Conservation (phyloP, 1,284 basidiomycete species). For the Singerocomus inundabilis region DNA sequence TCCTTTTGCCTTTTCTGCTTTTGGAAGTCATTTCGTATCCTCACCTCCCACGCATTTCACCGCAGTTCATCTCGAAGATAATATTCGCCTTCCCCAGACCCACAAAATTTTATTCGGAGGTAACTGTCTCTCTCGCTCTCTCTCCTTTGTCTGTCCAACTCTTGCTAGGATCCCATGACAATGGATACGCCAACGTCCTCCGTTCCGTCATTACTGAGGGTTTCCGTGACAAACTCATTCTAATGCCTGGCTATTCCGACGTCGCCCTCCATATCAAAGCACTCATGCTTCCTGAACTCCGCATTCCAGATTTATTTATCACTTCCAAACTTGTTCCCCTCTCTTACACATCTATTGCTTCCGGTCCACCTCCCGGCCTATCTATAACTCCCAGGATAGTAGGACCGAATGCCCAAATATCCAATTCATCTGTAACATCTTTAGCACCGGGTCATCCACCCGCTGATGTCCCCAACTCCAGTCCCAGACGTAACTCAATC, state of each 20-base stretch:
- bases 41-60: slow-evolving; percentile 12
- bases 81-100: slow-evolving; percentile 59
- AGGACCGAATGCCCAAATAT: slow-evolving; percentile 8
- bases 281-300: slow-evolving; percentile 53
- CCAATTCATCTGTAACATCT: slow-evolving; percentile 18
- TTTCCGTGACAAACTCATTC: slow-evolving; percentile 60
- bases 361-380: slow-evolving; percentile 29
- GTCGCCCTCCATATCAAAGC: slow-evolving; percentile 58
- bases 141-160: slow-evolving; percentile 7
- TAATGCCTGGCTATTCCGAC: slow-evolving; percentile 62
- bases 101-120: slow-evolving; percentile 64
- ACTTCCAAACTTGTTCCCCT: slow-evolving; percentile 44
- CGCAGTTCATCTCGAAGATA: slow-evolving; percentile 57
- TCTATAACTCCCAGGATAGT: slow-evolving; percentile 17
- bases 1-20: slow-evolving; percentile 23
- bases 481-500: slow-evolving; percentile 27
- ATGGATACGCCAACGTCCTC: slow-evolving; percentile 65
- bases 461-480: slow-evolving; percentile 15
- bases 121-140: slow-evolving; percentile 24
- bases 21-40: not conserved
- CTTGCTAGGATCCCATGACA: slow-evolving; percentile 63
- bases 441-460: slow-evolving; percentile 2
- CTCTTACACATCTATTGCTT: slow-evolving; percentile 28
- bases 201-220: slow-evolving; percentile 64
- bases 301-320: slow-evolving; percentile 63